A percentile compares a stretch with the other conserved stretches of the same genome.
Conservation (phyloP, 352 stramenopile genomes). For the Phytophthora citricola region DNA sequence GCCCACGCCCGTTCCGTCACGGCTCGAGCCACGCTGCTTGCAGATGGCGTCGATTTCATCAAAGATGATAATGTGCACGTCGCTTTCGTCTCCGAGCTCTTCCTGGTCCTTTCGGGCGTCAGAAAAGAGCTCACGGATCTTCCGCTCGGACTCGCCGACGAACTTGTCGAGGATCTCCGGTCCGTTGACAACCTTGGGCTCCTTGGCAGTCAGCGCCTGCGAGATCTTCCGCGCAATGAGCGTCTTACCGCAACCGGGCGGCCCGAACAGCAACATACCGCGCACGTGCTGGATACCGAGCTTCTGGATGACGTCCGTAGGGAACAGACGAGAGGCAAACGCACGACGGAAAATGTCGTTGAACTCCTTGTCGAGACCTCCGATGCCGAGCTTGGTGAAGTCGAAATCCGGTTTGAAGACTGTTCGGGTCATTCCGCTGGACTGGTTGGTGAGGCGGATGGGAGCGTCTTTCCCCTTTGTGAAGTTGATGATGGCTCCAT, state of each 20-base stretch:
- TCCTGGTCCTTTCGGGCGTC: constrained; percentile 92
- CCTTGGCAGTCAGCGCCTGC: constrained; percentile 95
- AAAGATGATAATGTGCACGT: constrained; percentile 99
- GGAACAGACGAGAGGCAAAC: constrained; percentile 98
- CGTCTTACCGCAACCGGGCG: constrained; percentile 95
- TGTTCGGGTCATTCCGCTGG: constrained; percentile 67
- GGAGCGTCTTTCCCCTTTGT: constrained; percentile 80
- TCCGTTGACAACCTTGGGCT: constrained; percentile 98
- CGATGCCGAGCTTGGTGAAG: constrained; percentile 99
- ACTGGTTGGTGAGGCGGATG: constrained; percentile 83
- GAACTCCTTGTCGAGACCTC: constrained; percentile 98
- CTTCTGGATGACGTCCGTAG: constrained; percentile 95
- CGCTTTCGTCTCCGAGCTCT: constrained; percentile 95
- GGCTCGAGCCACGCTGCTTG: constrained; percentile 94
- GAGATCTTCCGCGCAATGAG: constrained; percentile 99
- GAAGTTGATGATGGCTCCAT: constrained; percentile 78
- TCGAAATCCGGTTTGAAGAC: constrained; percentile 98
- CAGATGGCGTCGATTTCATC: constrained; percentile 99
- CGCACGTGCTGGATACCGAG: constrained; percentile 99
- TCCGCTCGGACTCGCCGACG: constrained; percentile 98
- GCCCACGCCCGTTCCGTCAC: constrained; percentile 95
- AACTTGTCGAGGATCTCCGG: constrained; percentile 99
- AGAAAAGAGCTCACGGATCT: constrained; percentile 98
- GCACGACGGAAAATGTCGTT: constrained; percentile 99
- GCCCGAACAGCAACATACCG: constrained; percentile 91